phyloP scores from a whole-genome alignment of 768 basidiomycete genomes.

The Boletus reticulatus region DNA sequence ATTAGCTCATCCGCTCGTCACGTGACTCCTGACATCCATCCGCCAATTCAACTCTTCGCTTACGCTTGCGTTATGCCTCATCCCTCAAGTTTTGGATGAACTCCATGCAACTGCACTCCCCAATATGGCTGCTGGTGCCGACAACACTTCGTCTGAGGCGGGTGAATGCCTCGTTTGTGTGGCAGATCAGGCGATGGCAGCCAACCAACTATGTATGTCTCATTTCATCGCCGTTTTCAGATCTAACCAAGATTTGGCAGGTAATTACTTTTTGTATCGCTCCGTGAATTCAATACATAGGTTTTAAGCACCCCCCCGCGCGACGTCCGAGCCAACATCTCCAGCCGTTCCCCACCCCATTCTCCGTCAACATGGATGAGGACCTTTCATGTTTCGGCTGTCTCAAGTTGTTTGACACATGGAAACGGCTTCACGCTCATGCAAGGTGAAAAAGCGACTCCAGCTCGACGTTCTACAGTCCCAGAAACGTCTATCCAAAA shows the following conservation, averaged over 20 bases:
- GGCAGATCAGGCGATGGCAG: slow-evolving; percentile 47
- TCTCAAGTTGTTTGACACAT: neutral
- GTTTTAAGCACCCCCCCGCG: too few species aligned
- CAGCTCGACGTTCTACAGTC: neutral
- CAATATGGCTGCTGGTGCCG: slow-evolving; percentile 43
- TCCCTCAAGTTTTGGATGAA: slow-evolving; percentile 24
- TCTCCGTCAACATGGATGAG: neutral
- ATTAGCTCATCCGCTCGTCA: too few species aligned
- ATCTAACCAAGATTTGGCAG: too few species aligned
- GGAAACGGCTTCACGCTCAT: neutral
- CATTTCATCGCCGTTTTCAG: too few species aligned
- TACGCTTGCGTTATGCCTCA: slow-evolving; percentile 4
- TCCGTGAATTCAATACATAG: too few species aligned
- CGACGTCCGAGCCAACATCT: too few species aligned
- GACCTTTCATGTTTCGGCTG: neutral
- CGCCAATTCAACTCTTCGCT: too few species aligned
- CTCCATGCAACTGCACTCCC: slow-evolving; percentile 16
- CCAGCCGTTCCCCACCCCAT: too few species aligned
- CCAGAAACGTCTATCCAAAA: neutral
- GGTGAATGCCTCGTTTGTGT: slow-evolving; percentile 48
- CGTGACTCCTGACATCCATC: too few species aligned
- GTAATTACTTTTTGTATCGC: too few species aligned
- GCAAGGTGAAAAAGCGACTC: neutral
- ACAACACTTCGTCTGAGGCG: slow-evolving; percentile 52
- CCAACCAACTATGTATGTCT: slow-evolving; percentile 19